Evolutionary conservation across 1,284 basidiomycete species (phyloP).

Genomic region (Cerioporus squamosus): DNA sequence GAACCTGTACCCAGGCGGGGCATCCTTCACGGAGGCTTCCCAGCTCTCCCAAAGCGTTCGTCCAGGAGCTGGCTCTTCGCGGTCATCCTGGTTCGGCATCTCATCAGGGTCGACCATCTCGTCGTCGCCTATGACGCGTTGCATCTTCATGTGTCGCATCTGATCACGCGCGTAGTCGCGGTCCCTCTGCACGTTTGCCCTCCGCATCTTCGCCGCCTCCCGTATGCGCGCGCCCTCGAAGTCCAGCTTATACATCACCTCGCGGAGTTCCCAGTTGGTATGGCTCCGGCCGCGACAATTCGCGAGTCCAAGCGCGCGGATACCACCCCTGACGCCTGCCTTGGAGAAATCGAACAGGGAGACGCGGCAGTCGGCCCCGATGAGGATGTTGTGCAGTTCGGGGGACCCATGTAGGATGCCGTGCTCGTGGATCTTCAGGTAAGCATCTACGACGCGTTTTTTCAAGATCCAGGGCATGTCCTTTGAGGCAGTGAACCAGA

Average conservation of each 20-base stretch:
- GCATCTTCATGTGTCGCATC: not conserved
- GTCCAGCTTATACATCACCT: constrained; percentile 57
- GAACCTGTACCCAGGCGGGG: not conserved
- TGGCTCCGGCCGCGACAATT: constrained; percentile 43
- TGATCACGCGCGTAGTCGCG: constrained; percentile 1
- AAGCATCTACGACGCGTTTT: constrained; percentile 23
- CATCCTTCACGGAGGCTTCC: constrained; percentile 35
- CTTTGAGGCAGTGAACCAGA: constrained; percentile 32
- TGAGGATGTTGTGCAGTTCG: constrained; percentile 46
- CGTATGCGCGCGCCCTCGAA: constrained; percentile 30
- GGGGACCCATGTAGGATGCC: constrained; percentile 28
- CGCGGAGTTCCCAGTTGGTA: constrained; percentile 54
- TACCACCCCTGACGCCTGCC: constrained; percentile 44
- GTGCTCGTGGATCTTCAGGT: constrained; percentile 19
- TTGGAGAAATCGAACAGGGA: constrained; percentile 61
- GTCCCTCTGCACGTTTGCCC: constrained; percentile 4
- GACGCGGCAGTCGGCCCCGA: constrained; percentile 58
- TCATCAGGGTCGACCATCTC: not conserved
- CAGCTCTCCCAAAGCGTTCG: too few species aligned
- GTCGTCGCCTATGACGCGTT: not conserved
- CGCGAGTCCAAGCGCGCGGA: constrained; percentile 41
- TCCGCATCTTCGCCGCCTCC: constrained; percentile 26
- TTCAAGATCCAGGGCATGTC: constrained; percentile 30
- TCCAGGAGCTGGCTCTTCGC: constrained; percentile 18
- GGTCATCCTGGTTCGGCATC: constrained; percentile 22